phyloP scores from a whole-genome alignment of 1,284 basidiomycete genomes.

The Ceratobasidium sp. region DNA sequence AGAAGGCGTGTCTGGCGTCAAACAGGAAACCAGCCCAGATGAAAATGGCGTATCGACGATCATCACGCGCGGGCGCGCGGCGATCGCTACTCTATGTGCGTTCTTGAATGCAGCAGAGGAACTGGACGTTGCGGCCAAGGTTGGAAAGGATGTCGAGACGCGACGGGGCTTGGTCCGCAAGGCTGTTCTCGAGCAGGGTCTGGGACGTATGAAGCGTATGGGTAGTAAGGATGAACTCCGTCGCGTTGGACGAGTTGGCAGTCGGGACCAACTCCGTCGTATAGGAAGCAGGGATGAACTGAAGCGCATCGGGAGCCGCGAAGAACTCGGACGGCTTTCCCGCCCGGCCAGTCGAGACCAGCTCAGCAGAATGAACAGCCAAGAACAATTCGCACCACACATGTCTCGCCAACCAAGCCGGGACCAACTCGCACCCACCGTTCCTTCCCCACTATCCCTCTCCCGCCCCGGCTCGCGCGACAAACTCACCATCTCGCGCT shows the following conservation, averaged over 20 bases:
- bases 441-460: not conserved
- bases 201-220: slow-evolving; percentile 51
- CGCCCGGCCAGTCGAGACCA: slow-evolving; percentile 20
- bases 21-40: not conserved
- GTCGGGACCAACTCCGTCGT: slow-evolving; percentile 27
- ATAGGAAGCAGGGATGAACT: too few species aligned
- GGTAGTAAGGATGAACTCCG: slow-evolving; percentile 15
- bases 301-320: too few species aligned
- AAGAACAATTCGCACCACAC: not conserved
- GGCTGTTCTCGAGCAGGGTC: slow-evolving; percentile 43
- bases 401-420: slow-evolving; percentile 1
- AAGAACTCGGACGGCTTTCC: too few species aligned
- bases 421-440: slow-evolving; percentile 19
- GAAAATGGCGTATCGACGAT: slow-evolving; percentile 31
- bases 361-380: slow-evolving; percentile 6
- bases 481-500: not conserved
- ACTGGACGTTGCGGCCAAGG: slow-evolving; percentile 73
- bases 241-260: slow-evolving; percentile 11
- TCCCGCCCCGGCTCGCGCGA: not conserved
- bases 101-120: slow-evolving; percentile 66
- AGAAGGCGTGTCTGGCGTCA: not conserved
- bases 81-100: slow-evolving; percentile 46
- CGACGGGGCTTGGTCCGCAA: slow-evolving; percentile 57
- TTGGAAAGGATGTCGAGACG: slow-evolving; percentile 73
- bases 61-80: slow-evolving; percentile 41